Evolutionary conservation across 1,284 basidiomycete genomes (phyloP), one percentile per base, ranked within the genome.

Genomic region (Thecaphora frezii): DNA sequence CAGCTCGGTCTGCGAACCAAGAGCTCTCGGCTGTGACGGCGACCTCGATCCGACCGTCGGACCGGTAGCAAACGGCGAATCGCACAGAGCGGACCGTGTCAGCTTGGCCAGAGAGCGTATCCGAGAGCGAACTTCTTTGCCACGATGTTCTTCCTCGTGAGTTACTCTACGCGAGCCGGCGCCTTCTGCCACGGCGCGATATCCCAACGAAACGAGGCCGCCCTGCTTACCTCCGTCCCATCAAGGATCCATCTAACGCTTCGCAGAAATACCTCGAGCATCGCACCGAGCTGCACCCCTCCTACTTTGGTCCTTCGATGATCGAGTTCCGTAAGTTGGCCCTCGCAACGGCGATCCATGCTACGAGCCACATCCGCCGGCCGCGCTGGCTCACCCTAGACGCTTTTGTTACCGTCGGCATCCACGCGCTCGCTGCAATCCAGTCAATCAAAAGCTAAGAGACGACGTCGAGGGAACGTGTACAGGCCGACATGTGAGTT

Each of bases 391-490:
- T 36, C 33, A 36, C 13, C 33, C 10, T 30, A 7, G 28, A 7
- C 33, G 16, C 33, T 16, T 36, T 36, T 7, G 12, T 14, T 16
- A 14, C 13, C 16, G 7, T 36, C 12, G 12, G 12, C 33, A 9
- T 12, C 5, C 33, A 9, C 8, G 12, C 33, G 12, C 7, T 13
- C 13, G 5, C 7, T 28, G 13, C 33, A 3, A 36, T 5, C 1
- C 54, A 58, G 61, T 98, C 56, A 87, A 91, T 78, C 88, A 88
- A 53, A 96, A 97, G 81, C 85, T 98, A 23, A 92, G 93, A 78
- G 87, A 91, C 21, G 93, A 97, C 79, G 93, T 97, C 56, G 94
- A 98, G 80, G 94, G 94, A 36, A 97, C 93, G 46, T 97, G 94
- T 78, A 91, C 90, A 38, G 94, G 94, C 48, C 88, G 90, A 74